These are phyloP conservation scores for Aspergillus transmontanensis DNA, from an alignment of 2,329 filamentous ascomycete species.

Conservation along the genomic window DNA sequence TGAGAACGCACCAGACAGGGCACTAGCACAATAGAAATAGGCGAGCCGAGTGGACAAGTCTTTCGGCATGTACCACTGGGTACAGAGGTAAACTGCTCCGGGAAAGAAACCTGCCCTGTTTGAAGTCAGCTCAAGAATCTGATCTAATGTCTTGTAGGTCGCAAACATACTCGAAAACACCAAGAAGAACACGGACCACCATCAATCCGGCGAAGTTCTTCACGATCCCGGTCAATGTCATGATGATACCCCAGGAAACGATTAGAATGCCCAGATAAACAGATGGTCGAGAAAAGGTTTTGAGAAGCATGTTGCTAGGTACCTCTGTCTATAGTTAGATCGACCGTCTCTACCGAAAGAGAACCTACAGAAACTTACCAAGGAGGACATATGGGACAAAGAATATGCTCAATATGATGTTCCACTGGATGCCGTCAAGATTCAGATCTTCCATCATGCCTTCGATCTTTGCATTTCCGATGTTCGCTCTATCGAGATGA, in stretches of 20 bases:
- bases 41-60: conserved; percentile 29
- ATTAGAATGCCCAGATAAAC: conserved; percentile 30
- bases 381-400: conserved; percentile 15
- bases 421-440: conserved; percentile 27
- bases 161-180: conserved; percentile 37
- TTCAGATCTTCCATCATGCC: conserved; percentile 23
- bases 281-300: conserved; percentile 28
- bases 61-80: conserved; percentile 44
- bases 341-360: not conserved
- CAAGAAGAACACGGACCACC: conserved; percentile 49
- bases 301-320: conserved; percentile 23
- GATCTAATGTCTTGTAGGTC: too few relatives aligned
- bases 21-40: conserved; percentile 29
- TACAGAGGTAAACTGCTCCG: conserved; percentile 29
- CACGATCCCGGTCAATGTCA: conserved; percentile 53
- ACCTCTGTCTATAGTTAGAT: conserved; percentile 17
- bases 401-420: conserved; percentile 19
- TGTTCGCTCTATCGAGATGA: conserved; percentile 31
- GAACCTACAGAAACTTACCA: conserved; percentile 5
- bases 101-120: conserved; percentile 38
- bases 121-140: not conserved
- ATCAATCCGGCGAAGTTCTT: conserved; percentile 51
- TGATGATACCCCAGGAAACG: conserved; percentile 49
- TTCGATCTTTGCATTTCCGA: conserved; percentile 33
- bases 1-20: conserved; percentile 36